Conservation (phyloP, 495 filamentous ascomycete species). For the Penicillium turbatum region DNA sequence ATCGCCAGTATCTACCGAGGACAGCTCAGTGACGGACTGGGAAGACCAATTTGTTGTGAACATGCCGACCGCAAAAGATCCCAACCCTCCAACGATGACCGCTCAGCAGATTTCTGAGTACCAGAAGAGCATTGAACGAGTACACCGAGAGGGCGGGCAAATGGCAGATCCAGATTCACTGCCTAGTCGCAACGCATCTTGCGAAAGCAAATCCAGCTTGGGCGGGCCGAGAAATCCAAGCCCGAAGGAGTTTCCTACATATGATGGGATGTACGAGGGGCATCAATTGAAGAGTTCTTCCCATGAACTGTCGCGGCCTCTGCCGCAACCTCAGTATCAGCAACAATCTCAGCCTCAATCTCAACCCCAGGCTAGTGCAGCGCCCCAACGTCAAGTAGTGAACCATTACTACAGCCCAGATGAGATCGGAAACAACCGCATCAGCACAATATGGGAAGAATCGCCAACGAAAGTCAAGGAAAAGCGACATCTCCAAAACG, state of each 20-base stretch:
- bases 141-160: slow-evolving; percentile 25
- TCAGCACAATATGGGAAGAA: slow-evolving; percentile 41
- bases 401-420: slow-evolving; percentile 41
- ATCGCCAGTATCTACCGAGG: slow-evolving; percentile 33
- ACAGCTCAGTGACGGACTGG: slow-evolving; percentile 36
- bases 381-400: background rate
- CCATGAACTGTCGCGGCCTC: slow-evolving; percentile 7
- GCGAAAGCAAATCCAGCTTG: slow-evolving; percentile 17
- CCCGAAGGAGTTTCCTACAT: slow-evolving; percentile 11
- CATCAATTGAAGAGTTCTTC: background rate
- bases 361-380: background rate
- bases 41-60: slow-evolving; percentile 46
- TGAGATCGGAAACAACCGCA: slow-evolving; percentile 39
- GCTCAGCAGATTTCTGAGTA: slow-evolving; percentile 39
- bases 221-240: slow-evolving; percentile 8
- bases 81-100: slow-evolving; percentile 41
- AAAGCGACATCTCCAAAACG: slow-evolving; percentile 18
- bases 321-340: background rate
- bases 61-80: slow-evolving; percentile 45
- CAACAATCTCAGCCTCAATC: background rate
- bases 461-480: slow-evolving; percentile 26
- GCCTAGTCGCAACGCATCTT: slow-evolving; percentile 30
- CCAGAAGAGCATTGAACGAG: slow-evolving; percentile 36
- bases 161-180: slow-evolving; percentile 33
- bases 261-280: slow-evolving; percentile 28